Evolutionary conservation across 805 yeast genomes (phyloP), one percentile per base, ranked within the genome.

Genomic region (Yarrowia sp.): DNA sequence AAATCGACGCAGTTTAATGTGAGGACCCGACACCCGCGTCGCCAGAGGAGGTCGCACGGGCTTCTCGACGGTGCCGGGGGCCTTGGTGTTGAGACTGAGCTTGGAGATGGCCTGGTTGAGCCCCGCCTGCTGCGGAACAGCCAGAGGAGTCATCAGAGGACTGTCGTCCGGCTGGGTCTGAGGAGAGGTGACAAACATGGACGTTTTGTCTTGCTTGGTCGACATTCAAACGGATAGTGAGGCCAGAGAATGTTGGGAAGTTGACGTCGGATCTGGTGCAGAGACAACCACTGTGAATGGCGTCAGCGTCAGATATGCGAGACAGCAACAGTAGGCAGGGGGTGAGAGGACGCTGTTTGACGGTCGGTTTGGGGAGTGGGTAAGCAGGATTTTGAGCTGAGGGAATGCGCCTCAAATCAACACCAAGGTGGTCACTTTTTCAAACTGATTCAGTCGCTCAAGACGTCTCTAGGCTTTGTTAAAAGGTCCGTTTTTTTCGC

Each of bases 261-360:
- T 48, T 48, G 54, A 48, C 51, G 51, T 26, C 54, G 54, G 54
- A 48, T 48, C 54, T 48, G 54, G 54, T 30, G 26, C 52, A 46
- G 52, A 43, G 52, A 43, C 30, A 44, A 19, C 54, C 19, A 5
- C 8, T 26, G 30, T 24, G 14, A 33, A 36, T 52, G 59, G 59
- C 24, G 59, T 24, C 44, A 52, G 59, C 59, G 44, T 52, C 44
- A 52, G 59, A 52, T 52, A 52, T 52, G 59, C 59, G 38, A 35
- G 44, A 36, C 59, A 52, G 38, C 59, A 36, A 52, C 44, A 36
- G 56, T 40, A 33, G 56, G 56, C 56, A 49, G 56, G 56, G 54
- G 56, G 35, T n/a, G n/a, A n/a, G n/a, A n/a, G n/a, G n/a, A n/a
- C 40, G 19, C 17, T 48, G 54, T 48, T n/a, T 44, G 26, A 17